Conservation (phyloP, 257 asterid genomes). For the Nicotiana obtusifolia region DNA sequence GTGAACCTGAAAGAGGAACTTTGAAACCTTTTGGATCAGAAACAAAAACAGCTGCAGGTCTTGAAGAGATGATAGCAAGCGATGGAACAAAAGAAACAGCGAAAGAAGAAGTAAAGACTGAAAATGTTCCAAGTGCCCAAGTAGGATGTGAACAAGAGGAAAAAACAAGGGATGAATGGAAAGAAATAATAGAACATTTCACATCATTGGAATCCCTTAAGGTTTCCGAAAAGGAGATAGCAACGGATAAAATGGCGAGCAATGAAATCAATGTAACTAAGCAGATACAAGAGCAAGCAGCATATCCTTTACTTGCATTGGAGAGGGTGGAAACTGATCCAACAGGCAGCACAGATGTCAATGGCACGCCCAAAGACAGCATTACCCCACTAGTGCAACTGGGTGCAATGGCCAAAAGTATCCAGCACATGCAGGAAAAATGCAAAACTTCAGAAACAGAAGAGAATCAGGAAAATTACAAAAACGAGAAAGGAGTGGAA, state of each 20-base stretch:
- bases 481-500: constrained; percentile 7
- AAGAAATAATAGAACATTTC: not conserved
- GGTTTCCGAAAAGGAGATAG: constrained; percentile 4
- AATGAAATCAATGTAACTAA: not conserved
- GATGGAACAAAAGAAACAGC: not conserved
- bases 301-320: not conserved
- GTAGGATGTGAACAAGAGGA: not conserved
- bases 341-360: not conserved
- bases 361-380: not conserved
- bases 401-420: not conserved
- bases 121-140: not conserved
- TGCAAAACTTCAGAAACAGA: constrained; percentile 1
- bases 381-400: not conserved
- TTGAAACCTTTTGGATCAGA: constrained; percentile 7
- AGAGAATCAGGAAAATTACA: not conserved
- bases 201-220: not conserved
- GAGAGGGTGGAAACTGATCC: not conserved
- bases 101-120: constrained; percentile 2
- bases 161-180: not conserved
- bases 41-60: constrained; percentile 18
- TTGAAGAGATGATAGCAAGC: not conserved
- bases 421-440: not conserved
- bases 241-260: not conserved
- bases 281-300: constrained; percentile 9
- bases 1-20: not conserved